Conservation (phyloP, 371 early-diverging fungal genomes). For the Haplosporangium sp. region DNA sequence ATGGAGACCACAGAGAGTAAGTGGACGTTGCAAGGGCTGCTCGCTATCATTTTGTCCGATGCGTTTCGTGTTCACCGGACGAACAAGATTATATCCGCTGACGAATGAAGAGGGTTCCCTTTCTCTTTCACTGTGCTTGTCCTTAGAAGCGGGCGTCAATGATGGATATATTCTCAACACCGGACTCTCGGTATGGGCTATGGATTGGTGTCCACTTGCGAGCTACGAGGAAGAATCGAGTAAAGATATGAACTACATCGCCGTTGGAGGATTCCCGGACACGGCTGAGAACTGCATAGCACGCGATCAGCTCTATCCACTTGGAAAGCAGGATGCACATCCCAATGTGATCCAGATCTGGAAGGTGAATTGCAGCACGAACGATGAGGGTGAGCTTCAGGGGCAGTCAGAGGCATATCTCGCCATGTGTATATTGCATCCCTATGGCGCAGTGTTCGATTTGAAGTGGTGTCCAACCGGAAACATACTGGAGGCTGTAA, state of each 20-base stretch:
- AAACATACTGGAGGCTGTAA: slow-evolving; percentile 30
- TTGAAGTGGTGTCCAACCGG: slow-evolving; percentile 53
- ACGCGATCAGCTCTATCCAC: slow-evolving; percentile 41
- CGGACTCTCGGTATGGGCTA: slow-evolving; percentile 40
- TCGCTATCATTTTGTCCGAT: not conserved
- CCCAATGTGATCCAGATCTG: slow-evolving; percentile 50
- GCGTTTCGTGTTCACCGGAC: not conserved
- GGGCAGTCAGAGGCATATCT: slow-evolving; percentile 15
- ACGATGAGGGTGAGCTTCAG: slow-evolving; percentile 24
- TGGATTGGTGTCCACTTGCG: slow-evolving; percentile 45
- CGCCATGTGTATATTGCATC: slow-evolving; percentile 37
- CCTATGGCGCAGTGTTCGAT: slow-evolving; percentile 45
- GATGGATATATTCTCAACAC: slow-evolving; percentile 38
- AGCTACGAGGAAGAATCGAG: not conserved
- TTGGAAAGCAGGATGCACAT: slow-evolving; percentile 49
- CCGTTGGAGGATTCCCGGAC: slow-evolving; percentile 48
- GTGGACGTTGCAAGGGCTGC: not conserved
- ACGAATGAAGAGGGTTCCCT: too few relatives aligned
- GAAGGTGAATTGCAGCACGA: slow-evolving; percentile 31
- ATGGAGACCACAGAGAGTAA: slow-evolving; percentile 6
- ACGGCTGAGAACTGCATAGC: slow-evolving; percentile 41
- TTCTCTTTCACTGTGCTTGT: not conserved
- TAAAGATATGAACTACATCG: slow-evolving; percentile 26
- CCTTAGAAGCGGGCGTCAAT: slow-evolving; percentile 26
- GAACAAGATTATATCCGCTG: too few relatives aligned